Base-by-base conservation (phyloP, 495 filamentous ascomycete genomes). In the Neurospora terricola region DNA sequence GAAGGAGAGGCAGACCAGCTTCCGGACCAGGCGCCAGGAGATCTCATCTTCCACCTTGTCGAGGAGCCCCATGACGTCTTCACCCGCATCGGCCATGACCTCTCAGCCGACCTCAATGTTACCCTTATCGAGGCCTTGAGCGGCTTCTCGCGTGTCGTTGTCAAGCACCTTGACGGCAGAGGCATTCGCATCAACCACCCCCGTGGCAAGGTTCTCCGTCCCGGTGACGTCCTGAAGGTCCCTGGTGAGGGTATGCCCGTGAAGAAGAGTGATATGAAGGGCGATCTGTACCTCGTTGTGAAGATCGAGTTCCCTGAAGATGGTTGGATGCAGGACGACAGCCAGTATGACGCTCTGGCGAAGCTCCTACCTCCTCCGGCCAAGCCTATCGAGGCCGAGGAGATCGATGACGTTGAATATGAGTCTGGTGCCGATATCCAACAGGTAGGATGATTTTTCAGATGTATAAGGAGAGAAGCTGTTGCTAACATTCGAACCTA, bases 1-100 rank as follows among this genome's bases (percentile, higher is more conserved):
- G 91, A 96, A 80, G 95, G 96, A 69, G 96, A 99, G 83, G 96
- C 96, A 10, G 96, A 99, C 77, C 96, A 99, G 79, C 85, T 91
- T 21, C 96, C 96, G 2, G 94, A 93, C 77, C 91, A 93, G 80
- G 93, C 93, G 42, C 96, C 94, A 5, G 96, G 96, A 69, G 93
- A 98, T 77, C 93, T 99, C 74, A 86, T 98, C 71, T 98, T 99
- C 85, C 87, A 90, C 48, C 81, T 99, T 7, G 87, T 90, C 3
- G 94, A 98, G 84, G 88, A 90, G 73, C 88, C 92, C 34, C 96
- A 99, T 80, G 87, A 90, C 1, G 82, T 87, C 6, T 98, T 98
- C 82, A 87, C 88, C 66, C 88, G 96, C 54, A 90, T 91, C 48
- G 96, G 95, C 2, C 84, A 92, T 59, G 94, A 99, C 80, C 86